A percentile compares a stretch with the other conserved stretches of the same genome.
Conservation (phyloP, 2,329 filamentous ascomycete genomes). For the Tricladium varicosporioides region DNA sequence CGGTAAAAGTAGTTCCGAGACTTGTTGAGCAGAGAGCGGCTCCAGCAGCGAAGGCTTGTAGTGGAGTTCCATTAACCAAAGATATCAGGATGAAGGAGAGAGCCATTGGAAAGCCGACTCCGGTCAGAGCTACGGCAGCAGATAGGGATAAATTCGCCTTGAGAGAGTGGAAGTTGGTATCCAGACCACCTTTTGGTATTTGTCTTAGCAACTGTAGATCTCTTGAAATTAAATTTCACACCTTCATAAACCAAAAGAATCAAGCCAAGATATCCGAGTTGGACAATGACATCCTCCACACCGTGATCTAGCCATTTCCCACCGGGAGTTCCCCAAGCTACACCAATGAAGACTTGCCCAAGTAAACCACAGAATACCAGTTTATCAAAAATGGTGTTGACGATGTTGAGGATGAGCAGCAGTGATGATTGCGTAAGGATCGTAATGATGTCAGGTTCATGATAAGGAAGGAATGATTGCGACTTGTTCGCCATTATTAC, state of each 20-base stretch:
- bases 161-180: conserved; percentile 35
- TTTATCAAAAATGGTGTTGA: conserved; percentile 54
- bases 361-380: conserved; percentile 5
- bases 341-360: conserved; percentile 5
- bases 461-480: conserved; percentile 24
- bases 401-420: conserved; percentile 57
- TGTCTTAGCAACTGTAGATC: neutral
- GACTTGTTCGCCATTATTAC: neutral
- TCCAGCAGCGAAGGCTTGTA: conserved; percentile 63
- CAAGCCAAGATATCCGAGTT: conserved; percentile 69
- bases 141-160: conserved; percentile 61
- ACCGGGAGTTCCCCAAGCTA: conserved; percentile 2
- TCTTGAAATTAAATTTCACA: neutral
- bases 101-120: conserved; percentile 61
- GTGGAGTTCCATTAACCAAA: conserved; percentile 25
- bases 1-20: conserved; percentile 67
- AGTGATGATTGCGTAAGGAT: conserved; percentile 62
- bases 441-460: conserved; percentile 57
- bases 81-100: conserved; percentile 54
- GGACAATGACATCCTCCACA: conserved; percentile 53
- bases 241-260: conserved; percentile 67
- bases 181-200: conserved; percentile 7
- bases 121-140: conserved; percentile 60
- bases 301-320: conserved; percentile 48
- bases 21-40: conserved; percentile 73